These are phyloP conservation scores for Plasmodium vivax DNA, from an alignment of 169 alveolate genomes.

Conservation along the genomic window DNA sequence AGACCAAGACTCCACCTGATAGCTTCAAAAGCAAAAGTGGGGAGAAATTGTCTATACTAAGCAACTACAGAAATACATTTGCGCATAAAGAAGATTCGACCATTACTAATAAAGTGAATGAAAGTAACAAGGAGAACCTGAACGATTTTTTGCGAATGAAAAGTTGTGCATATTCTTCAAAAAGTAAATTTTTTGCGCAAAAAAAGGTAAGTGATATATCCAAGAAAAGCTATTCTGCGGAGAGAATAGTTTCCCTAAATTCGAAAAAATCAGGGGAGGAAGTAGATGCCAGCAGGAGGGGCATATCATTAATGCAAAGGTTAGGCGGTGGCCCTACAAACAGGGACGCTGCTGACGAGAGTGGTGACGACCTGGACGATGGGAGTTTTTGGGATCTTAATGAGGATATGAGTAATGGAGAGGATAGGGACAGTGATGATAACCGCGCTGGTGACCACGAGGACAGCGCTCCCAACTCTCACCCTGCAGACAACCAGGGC, in stretches of 20 bases:
- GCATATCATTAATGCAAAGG: background rate
- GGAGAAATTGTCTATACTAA: background rate
- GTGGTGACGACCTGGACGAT: background rate
- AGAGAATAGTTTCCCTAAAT: background rate
- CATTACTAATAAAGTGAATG: constrained; percentile 8
- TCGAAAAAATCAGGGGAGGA: background rate
- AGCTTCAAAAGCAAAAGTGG: constrained; percentile 1
- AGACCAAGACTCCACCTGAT: background rate
- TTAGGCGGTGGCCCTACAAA: background rate
- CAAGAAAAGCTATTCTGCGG: background rate
- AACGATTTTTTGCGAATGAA: background rate
- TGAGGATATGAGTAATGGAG: background rate
- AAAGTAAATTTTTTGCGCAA: background rate
- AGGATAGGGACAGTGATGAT: background rate
- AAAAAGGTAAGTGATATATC: background rate
- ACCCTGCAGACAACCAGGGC: background rate
- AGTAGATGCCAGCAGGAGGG: background rate
- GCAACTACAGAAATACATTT: constrained; percentile 17
- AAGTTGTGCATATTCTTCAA: background rate
- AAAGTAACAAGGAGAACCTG: constrained; percentile 15
- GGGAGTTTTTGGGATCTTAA: background rate
- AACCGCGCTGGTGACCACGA: background rate
- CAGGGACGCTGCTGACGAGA: background rate
- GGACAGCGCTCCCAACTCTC: background rate
- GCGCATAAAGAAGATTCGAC: background rate